Conservation (phyloP, 257 asterid genomes). For the Gentiana macrophylla region DNA sequence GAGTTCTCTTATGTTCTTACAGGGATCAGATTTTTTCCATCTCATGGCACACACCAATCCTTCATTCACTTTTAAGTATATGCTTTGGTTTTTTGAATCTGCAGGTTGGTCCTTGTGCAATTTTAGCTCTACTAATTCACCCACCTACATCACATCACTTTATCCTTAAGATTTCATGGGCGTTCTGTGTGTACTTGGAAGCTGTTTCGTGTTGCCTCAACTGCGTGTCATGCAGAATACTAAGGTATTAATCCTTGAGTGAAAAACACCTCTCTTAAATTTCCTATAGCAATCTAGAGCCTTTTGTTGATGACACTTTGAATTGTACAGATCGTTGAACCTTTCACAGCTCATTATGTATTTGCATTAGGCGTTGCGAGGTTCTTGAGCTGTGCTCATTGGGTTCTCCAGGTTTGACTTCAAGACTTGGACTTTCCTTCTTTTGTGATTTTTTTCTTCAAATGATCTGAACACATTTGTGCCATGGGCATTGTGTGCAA, state of each 20-base stretch:
- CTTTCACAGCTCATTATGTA: slow-evolving; percentile 45
- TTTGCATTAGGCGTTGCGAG: slow-evolving; percentile 45
- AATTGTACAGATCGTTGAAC: slow-evolving; percentile 35
- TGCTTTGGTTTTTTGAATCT: not conserved
- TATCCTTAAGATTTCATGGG: slow-evolving; percentile 33
- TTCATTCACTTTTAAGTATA: too few relatives aligned
- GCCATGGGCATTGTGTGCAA: too few relatives aligned
- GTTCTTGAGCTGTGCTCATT: slow-evolving; percentile 49
- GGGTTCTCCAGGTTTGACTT: slow-evolving; percentile 42
- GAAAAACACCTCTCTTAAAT: not conserved
- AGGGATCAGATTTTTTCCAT: too few relatives aligned
- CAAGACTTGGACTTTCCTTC: slow-evolving; percentile 2
- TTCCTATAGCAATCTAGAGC: not conserved
- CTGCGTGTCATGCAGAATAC: slow-evolving; percentile 46
- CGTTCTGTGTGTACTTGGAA: slow-evolving; percentile 39
- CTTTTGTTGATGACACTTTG: slow-evolving; percentile 1
- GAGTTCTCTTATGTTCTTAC: slow-evolving; percentile 19
- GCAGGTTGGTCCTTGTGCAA: slow-evolving; percentile 41
- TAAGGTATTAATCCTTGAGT: slow-evolving; percentile 18
- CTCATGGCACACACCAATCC: too few relatives aligned
- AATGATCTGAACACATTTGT: too few relatives aligned
- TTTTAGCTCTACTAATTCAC: slow-evolving; percentile 31
- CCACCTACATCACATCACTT: slow-evolving; percentile 41
- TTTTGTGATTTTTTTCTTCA: too few relatives aligned
- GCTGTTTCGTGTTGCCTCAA: slow-evolving; percentile 45